Evolutionary conservation across 768 basidiomycete genomes (phyloP), one percentile per base, ranked within the genome.

Genomic region (Coprinopsis strossmayeri): DNA sequence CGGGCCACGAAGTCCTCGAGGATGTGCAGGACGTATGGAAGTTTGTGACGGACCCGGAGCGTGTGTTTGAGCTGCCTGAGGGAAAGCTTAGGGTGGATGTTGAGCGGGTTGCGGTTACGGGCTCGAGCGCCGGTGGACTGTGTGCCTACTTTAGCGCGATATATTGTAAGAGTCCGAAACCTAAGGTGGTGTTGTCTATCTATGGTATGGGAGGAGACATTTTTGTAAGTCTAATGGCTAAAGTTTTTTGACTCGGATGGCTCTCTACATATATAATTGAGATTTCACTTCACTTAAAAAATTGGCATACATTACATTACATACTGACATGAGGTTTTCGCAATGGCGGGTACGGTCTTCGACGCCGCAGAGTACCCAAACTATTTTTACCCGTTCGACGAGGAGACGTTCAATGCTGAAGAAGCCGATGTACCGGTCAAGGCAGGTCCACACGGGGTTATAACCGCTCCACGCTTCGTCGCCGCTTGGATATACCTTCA

Each of bases 191-290:
- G 2, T 53, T 84, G 1, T 77, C 75, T 0, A 54, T 85, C 54
- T 85, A 84, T 61, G 81, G 74, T 0, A 72, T 79, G 69, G 81
- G 81, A 15, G 83, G 82, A 0, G 62, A 83, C 46, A 70, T 79
- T 49, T 59, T 84, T 26, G 74, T 74, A 43, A 39, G 70, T 59
- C 11, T 10, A n/a, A n/a, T n/a, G n/a, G n/a, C n/a, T n/a, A n/a
- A n/a, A n/a, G n/a, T n/a, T n/a, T n/a, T n/a, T n/a, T n/a, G n/a
- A n/a, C n/a, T n/a, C n/a, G n/a, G n/a, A n/a, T n/a, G n/a, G n/a
- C n/a, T n/a, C n/a, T n/a, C n/a, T n/a, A n/a, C n/a, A n/a, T n/a
- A n/a, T 7, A 32, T 32, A 7, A 32, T 15, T 32, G 30, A 15
- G 9, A 32, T 7, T 15, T 32, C 30, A 7, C 30, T 32, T 20